Percentiles rank a stretch among this genome's conserved stretches.
phyloP scores from a whole-genome alignment of 148 eudicot species.

The Chenopodium formosanum region DNA sequence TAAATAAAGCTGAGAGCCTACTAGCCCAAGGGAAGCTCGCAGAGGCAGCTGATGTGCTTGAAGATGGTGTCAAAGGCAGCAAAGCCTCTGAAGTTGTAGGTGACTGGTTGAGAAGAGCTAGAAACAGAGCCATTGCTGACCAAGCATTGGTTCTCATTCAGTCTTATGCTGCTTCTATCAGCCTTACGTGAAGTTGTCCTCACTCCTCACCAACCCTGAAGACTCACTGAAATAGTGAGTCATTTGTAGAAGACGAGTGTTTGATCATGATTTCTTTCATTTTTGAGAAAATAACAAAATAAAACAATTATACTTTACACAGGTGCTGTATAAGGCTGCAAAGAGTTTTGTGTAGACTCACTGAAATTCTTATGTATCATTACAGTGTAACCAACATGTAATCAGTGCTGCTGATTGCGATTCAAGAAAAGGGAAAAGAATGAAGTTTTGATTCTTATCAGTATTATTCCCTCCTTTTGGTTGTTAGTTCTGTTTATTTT shows the following conservation, averaged over 20 bases:
- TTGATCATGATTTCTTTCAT: slow-evolving; percentile 8
- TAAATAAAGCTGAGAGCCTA: slow-evolving; percentile 69
- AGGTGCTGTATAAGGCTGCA: slow-evolving; percentile 5
- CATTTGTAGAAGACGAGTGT: not conserved
- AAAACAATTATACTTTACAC: slow-evolving; percentile 9
- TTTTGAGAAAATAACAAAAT: not conserved
- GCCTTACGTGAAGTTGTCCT: slow-evolving; percentile 42
- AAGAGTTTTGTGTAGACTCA: not conserved
- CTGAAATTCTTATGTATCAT: not conserved
- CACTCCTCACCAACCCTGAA: too few relatives aligned
- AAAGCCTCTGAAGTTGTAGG: slow-evolving; percentile 63
- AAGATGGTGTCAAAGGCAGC: slow-evolving; percentile 75
- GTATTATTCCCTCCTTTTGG: not conserved
- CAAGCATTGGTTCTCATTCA: slow-evolving; percentile 75
- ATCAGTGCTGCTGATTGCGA: slow-evolving; percentile 4
- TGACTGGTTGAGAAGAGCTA: slow-evolving; percentile 71
- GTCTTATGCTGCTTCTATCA: slow-evolving; percentile 69
- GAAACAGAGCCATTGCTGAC: slow-evolving; percentile 80
- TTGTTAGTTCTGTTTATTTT: not conserved
- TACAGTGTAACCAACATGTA: not conserved
- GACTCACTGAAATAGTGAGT: not conserved
- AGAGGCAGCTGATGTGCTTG: slow-evolving; percentile 89
- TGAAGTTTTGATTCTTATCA: slow-evolving; percentile 2
- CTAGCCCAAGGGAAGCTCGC: slow-evolving; percentile 79
- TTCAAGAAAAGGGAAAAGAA: slow-evolving; percentile 1